These are phyloP conservation scores for Chalara sp. DNA, from an alignment of 2,329 filamentous ascomycete genomes.

Conservation along the genomic window DNA sequence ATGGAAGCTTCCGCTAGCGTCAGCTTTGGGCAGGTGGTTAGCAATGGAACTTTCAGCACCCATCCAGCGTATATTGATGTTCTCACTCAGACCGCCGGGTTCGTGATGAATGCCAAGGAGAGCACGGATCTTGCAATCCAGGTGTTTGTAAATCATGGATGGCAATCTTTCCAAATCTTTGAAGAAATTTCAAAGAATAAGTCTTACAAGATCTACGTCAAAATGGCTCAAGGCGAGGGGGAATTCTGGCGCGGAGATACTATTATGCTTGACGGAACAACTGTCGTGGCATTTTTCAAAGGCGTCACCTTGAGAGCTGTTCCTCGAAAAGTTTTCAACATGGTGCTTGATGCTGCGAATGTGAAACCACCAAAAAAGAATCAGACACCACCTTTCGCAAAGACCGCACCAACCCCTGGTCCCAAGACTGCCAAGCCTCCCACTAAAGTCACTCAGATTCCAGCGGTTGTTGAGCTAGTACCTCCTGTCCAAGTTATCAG, in stretches of 20 bases:
- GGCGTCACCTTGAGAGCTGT: background rate
- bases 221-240: too few species aligned
- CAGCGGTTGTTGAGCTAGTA: too few species aligned
- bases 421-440: too few species aligned
- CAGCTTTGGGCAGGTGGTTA: background rate
- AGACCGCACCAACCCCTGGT: too few species aligned
- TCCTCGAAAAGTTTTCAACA: background rate
- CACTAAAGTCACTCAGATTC: too few species aligned
- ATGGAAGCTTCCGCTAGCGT: background rate
- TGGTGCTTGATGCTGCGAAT: slow-evolving; percentile 23
- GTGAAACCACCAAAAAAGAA: background rate
- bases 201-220: too few species aligned
- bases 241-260: slow-evolving; percentile 19
- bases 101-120: too few species aligned
- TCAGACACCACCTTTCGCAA: background rate
- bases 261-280: background rate
- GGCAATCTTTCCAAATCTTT: background rate
- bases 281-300: background rate
- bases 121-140: too few species aligned
- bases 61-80: background rate
- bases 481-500: too few species aligned
- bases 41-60: background rate
- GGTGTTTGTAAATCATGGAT: too few species aligned
- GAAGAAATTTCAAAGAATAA: background rate
- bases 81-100: too few species aligned